Evolutionary conservation across 1,139 yeast genomes (phyloP).

Genomic region (Saccharomyces hybrid): DNA sequence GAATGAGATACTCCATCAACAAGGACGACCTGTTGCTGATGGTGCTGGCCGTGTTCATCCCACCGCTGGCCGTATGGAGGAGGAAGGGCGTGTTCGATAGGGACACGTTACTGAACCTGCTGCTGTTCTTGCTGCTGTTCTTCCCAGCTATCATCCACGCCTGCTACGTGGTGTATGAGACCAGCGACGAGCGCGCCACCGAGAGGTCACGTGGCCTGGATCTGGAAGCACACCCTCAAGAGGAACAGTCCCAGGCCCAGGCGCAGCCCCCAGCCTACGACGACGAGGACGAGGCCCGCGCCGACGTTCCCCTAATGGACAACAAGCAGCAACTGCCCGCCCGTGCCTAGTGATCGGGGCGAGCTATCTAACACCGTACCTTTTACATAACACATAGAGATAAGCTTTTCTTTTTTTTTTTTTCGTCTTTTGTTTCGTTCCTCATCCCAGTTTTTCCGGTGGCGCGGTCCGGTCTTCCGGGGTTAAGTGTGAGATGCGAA

Average conservation of each 20-base stretch:
- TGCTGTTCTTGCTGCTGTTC: constrained; percentile 20
- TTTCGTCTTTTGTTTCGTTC: not conserved
- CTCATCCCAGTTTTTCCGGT: too few species aligned
- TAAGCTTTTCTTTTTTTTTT: not conserved
- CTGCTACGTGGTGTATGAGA: constrained; percentile 22
- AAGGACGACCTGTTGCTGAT: constrained; percentile 23
- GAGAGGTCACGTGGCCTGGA: not conserved
- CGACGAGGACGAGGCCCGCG: not conserved
- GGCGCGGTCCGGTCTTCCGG: not conserved
- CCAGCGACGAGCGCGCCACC: constrained; percentile 18
- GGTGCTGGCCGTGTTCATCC: constrained; percentile 19
- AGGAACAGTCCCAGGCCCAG: not conserved
- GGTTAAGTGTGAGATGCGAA: not conserved
- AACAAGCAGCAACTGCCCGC: not conserved
- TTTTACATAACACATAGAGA: not conserved
- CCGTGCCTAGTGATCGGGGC: not conserved
- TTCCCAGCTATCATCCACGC: constrained; percentile 28
- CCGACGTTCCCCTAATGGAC: not conserved
- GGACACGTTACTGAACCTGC: constrained; percentile 21
- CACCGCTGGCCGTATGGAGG: constrained; percentile 23
- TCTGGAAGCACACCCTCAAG: not conserved
- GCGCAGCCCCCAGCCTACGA: not conserved
- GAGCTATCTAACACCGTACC: not conserved
- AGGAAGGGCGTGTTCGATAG: constrained; percentile 24
- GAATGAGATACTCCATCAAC: constrained; percentile 15